A percentile compares a stretch with the other conserved stretches of the same genome.
phyloP scores from a whole-genome alignment of 2,329 filamentous ascomycete species.

The Pyrenophora tritici-repentis region DNA sequence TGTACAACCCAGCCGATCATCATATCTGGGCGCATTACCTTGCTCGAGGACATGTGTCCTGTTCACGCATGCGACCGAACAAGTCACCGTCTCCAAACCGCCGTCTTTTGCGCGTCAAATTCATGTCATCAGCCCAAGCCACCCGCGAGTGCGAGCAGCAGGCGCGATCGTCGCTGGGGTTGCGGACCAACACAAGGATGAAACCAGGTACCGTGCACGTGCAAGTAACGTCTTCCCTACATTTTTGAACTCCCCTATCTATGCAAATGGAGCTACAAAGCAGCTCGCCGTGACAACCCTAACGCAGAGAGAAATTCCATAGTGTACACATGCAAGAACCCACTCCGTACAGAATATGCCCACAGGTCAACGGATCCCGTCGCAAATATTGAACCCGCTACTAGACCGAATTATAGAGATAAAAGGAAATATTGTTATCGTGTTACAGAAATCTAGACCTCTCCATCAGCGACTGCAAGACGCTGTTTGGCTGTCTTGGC shows the following conservation, averaged over 20 bases:
- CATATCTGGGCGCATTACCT: background rate
- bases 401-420: constrained; percentile 15
- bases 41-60: too few relatives aligned
- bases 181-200: background rate
- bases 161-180: background rate
- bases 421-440: constrained; percentile 11
- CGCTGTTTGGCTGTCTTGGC: constrained; percentile 58
- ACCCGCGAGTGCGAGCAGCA: background rate
- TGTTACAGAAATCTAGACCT: constrained; percentile 31
- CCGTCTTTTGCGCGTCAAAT: too few relatives aligned
- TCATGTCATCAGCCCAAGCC: too few relatives aligned
- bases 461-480: constrained; percentile 55
- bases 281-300: constrained; percentile 6
- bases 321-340: constrained; percentile 23
- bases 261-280: constrained; percentile 12
- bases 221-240: constrained; percentile 10
- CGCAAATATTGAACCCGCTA: background rate
- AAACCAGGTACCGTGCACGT: background rate
- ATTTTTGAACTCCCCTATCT: constrained; percentile 20
- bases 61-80: too few relatives aligned
- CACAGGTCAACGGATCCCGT: constrained; percentile 2
- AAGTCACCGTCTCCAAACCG: too few relatives aligned
- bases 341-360: constrained; percentile 2
- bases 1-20: too few relatives aligned
- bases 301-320: constrained; percentile 12